Evolutionary conservation across 805 yeast genomes (phyloP).

Genomic region (Saturnispora kantuleensis): DNA sequence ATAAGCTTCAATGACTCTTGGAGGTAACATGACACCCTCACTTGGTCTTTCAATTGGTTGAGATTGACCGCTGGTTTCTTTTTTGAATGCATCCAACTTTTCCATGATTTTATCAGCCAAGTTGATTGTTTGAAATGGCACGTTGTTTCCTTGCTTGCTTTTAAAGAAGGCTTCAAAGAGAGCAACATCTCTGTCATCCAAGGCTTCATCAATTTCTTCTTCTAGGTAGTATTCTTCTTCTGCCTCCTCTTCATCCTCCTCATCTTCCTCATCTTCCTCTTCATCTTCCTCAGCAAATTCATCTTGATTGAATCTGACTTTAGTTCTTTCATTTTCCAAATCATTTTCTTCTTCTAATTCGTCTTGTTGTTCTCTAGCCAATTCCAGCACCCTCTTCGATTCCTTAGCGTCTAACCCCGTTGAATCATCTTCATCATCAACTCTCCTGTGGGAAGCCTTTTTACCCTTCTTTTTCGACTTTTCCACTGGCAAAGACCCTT

Average conservation of each 20-base stretch:
- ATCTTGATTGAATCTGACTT: slow-evolving; percentile 21
- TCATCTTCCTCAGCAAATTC: slow-evolving; percentile 19
- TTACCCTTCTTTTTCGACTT: slow-evolving; percentile 7
- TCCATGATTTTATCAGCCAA: slow-evolving; percentile 93
- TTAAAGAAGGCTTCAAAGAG: slow-evolving; percentile 71
- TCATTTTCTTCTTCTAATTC: slow-evolving; percentile 70
- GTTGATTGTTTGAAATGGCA: slow-evolving; percentile 41
- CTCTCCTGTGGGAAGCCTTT: slow-evolving; percentile 18
- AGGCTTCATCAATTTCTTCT: slow-evolving; percentile 46
- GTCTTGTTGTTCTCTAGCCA: slow-evolving; percentile 89
- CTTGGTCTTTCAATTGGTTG: slow-evolving; percentile 30
- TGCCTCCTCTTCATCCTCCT: slow-evolving; percentile 24
- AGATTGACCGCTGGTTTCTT: slow-evolving; percentile 17
- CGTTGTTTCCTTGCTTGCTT: slow-evolving; percentile 12
- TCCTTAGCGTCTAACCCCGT: slow-evolving; percentile 69
- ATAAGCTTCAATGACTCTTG: slow-evolving; percentile 92
- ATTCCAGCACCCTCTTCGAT: slow-evolving; percentile 75
- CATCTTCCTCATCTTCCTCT: slow-evolving; percentile 19
- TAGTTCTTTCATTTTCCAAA: slow-evolving; percentile 16
- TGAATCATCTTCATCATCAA: slow-evolving; percentile 42
- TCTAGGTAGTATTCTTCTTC: slow-evolving; percentile 32
- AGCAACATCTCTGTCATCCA: slow-evolving; percentile 75
- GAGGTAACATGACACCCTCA: slow-evolving; percentile 83
- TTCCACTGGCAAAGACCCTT: slow-evolving; percentile 45
- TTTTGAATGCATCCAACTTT: slow-evolving; percentile 41